phyloP scores from a whole-genome alignment of 2,329 filamentous ascomycete species.

The Neoascochyta sp. region DNA sequence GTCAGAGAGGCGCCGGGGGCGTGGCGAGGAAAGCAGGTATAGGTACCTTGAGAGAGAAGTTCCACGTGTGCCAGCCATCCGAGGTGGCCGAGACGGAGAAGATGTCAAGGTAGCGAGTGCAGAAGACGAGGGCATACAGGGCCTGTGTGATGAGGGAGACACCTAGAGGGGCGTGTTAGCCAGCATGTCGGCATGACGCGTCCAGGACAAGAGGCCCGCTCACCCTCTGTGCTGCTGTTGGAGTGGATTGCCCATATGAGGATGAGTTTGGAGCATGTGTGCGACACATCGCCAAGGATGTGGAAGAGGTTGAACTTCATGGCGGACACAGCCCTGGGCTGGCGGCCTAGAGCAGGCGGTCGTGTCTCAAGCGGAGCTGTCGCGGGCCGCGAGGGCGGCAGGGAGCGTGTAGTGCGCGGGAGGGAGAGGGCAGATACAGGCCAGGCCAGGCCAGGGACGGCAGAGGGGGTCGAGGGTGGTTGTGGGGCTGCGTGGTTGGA shows the following conservation, averaged over 20 bases:
- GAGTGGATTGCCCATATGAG: constrained; percentile 86
- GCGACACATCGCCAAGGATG: constrained; percentile 77
- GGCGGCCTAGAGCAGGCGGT: constrained; percentile 14
- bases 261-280: constrained; percentile 82
- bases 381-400: constrained; percentile 1
- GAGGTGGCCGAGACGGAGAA: constrained; percentile 50
- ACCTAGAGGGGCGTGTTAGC: constrained; percentile 57
- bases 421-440: not conserved
- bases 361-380: constrained; percentile 3
- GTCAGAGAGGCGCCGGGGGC: constrained; percentile 9
- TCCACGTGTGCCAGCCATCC: constrained; percentile 44
- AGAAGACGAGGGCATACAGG: constrained; percentile 82
- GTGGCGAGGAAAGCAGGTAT: not conserved
- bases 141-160: constrained; percentile 89
- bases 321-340: constrained; percentile 23
- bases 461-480: constrained; percentile 2
- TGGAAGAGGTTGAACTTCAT: constrained; percentile 58
- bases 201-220: constrained; percentile 1
- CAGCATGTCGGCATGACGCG: constrained; percentile 4
- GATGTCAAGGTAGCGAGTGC: constrained; percentile 81
- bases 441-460: not conserved
- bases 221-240: constrained; percentile 82
- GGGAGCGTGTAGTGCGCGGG: not conserved
- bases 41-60: constrained; percentile 69
- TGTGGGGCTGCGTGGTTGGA: constrained; percentile 3